phyloP scores from a whole-genome alignment of 345 rosid species.

The Turritis glabra region DNA sequence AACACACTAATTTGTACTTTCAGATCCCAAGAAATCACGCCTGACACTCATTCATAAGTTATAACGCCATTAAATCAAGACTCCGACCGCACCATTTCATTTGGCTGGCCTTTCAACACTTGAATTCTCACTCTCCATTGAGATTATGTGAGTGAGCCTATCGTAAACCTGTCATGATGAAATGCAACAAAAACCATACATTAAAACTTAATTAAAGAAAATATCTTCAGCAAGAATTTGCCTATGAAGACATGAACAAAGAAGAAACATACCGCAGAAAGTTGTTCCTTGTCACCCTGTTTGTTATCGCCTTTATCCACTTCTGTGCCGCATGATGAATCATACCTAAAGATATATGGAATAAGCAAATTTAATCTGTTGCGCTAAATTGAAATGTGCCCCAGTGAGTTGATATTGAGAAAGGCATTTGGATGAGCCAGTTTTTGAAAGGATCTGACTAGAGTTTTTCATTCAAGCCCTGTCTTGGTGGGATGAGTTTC shows the following conservation, averaged over 20 bases:
- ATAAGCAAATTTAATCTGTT: not conserved
- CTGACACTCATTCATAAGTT: slow-evolving; percentile 7
- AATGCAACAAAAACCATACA: not conserved
- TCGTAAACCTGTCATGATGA: slow-evolving; percentile 59
- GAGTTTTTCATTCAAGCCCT: not conserved
- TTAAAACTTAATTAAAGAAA: not conserved
- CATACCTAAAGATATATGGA: slow-evolving; percentile 56
- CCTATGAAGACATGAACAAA: not conserved
- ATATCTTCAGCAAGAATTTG: not conserved
- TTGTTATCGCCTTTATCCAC: slow-evolving; percentile 36
- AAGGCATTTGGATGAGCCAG: not conserved
- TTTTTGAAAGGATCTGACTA: not conserved
- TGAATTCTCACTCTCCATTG: slow-evolving; percentile 79
- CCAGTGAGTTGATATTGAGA: not conserved
- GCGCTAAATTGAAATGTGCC: not conserved
- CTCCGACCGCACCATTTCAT: slow-evolving; percentile 27
- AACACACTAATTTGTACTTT: slow-evolving; percentile 6
- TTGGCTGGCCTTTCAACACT: slow-evolving; percentile 44
- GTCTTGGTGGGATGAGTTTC: not conserved
- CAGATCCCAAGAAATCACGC: not conserved
- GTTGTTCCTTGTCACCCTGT: slow-evolving; percentile 46
- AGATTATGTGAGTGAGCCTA: slow-evolving; percentile 76
- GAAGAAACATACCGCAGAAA: slow-evolving; percentile 57
- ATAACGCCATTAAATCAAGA: not conserved
- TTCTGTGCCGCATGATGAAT: slow-evolving; percentile 43